Base-by-base conservation (phyloP, 2,329 filamentous ascomycete species). In the Nemania diffusa region DNA sequence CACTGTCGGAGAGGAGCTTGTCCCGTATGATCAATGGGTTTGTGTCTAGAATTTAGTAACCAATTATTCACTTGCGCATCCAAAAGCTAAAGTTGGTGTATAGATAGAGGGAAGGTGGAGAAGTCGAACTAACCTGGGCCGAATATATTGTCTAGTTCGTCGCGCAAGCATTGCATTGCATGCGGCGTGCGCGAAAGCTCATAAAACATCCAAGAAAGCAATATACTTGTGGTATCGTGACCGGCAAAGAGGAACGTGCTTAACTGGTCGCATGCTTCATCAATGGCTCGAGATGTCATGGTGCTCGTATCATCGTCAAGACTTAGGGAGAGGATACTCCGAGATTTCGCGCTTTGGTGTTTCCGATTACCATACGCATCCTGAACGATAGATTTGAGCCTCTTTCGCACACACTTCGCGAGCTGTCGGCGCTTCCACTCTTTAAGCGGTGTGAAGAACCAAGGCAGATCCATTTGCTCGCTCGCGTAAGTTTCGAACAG, bases 211-310 rank as follows among this genome's bases (percentile, higher is more conserved):
- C 79, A 82, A 8, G 78, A 73, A 0, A 82, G 69, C 2, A 78
- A 71, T 65, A 77, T 78, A 42, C 76, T 78, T 2, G 80, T 81
- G 3, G 81, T 81, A 65, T 82, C 80, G 52, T 82, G 81, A 1
- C 81, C 80, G 1, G 79, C 80, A 40, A 83, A 79, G 9, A 81
- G 70, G 67, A 83, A 82, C 0, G 77, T 77, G 57, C 78, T 79
- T 37, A 82, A 68, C 65, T 81, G 79, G 62, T 81, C 78, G 37
- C 73, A 75, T 2, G 78, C 79, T 40, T 75, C 70, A n/a, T 73
- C 37, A 8, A 81, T 44, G 8, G 79, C 59, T 5, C 73, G 68
- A 0, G 71, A 64, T 15, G 51, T 26, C 4, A 59, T 11, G 5
- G 65, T 69, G 1, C 5, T 6, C 3, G 22, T 22, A 11, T 22